A percentile compares a stretch with the other conserved stretches of the same genome.
phyloP scores from a whole-genome alignment of 805 yeast genomes.

The Cyberlindnera samutprakarnensis region DNA sequence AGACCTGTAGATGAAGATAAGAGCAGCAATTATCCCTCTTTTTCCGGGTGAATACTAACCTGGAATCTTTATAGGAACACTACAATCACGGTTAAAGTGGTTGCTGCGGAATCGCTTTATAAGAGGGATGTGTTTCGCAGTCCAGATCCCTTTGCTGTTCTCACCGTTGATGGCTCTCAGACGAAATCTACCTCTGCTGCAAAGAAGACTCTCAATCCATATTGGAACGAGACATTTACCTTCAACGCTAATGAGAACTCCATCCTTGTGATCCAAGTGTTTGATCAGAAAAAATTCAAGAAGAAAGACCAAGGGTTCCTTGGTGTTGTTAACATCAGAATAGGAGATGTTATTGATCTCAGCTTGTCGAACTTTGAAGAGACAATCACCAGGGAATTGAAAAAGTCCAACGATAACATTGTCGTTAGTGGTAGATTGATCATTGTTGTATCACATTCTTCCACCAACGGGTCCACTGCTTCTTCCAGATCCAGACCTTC shows the following conservation, averaged over 20 bases:
- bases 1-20: no score
- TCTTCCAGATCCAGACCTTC: conserved; percentile 11
- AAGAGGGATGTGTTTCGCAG: conserved; percentile 92
- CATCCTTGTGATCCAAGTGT: conserved; percentile 85
- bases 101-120: conserved; percentile 93
- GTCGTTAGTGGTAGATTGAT: conserved; percentile 92
- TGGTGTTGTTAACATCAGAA: conserved; percentile 88
- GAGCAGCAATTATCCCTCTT: no score
- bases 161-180: conserved; percentile 96
- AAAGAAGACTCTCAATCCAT: conserved; percentile 89
- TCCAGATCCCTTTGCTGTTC: conserved; percentile 97
- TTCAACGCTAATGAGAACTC: conserved; percentile 75
- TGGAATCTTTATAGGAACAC: conserved; percentile 19
- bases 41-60: no score
- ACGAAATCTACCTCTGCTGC: conserved; percentile 93
- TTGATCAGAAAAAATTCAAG: conserved; percentile 95
- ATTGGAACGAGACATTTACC: conserved; percentile 91
- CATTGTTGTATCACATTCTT: conserved; percentile 54
- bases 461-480: conserved; percentile 6
- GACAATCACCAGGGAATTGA: conserved; percentile 87
- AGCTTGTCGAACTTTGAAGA: conserved; percentile 47
- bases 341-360: conserved; percentile 82
- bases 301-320: conserved; percentile 97
- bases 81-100: conserved; percentile 50
- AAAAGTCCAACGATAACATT: conserved; percentile 83